phyloP scores from a whole-genome alignment of 2,329 filamentous ascomycete genomes.

The Aspergillus persii region DNA sequence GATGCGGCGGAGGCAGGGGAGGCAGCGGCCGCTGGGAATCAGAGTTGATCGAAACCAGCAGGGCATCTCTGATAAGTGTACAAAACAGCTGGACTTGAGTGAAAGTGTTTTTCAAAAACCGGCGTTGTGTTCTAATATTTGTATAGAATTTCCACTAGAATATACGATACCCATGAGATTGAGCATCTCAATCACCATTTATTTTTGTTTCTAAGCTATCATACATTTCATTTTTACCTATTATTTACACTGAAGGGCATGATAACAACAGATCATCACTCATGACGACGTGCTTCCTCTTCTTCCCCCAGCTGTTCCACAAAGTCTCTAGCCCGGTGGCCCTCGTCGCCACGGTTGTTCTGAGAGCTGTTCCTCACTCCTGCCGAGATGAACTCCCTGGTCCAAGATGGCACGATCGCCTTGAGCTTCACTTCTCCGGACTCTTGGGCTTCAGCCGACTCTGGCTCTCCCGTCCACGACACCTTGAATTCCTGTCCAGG shows the following conservation, averaged over 20 bases:
- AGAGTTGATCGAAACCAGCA: constrained; percentile 1
- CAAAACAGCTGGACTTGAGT: background rate
- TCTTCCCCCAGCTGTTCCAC: constrained; percentile 39
- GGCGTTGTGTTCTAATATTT: background rate
- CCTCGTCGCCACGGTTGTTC: constrained; percentile 22
- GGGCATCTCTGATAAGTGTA: background rate
- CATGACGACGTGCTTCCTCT: constrained; percentile 25
- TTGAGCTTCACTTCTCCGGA: constrained; percentile 58
- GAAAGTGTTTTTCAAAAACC: background rate
- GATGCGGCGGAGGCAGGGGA: constrained; percentile 30
- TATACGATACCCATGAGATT: constrained; percentile 23
- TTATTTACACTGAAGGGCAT: constrained; percentile 15
- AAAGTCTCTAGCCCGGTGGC: constrained; percentile 34
- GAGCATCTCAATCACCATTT: background rate
- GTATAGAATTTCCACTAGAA: constrained; percentile 2
- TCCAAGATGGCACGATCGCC: constrained; percentile 83
- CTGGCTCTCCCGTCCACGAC: constrained; percentile 49
- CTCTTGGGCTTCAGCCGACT: constrained; percentile 26
- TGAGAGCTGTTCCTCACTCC: constrained; percentile 36
- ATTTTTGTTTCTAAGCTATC: constrained; percentile 10
- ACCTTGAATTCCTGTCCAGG: constrained; percentile 63
- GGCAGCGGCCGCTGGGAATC: constrained; percentile 19
- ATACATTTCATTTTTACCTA: constrained; percentile 23
- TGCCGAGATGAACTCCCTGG: constrained; percentile 45
- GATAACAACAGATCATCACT: constrained; percentile 14